phyloP scores from a whole-genome alignment of 108 stramenopile species.

The Skeletonema marinoi region DNA sequence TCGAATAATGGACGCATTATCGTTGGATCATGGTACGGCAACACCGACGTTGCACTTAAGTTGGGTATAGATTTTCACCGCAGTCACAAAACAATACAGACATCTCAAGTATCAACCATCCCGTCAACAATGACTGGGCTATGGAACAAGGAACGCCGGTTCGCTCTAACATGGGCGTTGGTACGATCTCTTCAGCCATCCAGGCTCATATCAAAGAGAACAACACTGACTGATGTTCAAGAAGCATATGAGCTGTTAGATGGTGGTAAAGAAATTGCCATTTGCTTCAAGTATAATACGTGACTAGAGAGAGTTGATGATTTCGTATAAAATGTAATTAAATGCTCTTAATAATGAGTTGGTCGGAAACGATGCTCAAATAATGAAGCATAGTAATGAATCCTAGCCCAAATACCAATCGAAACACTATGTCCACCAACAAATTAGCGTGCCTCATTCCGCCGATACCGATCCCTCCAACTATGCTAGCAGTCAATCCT shows the following conservation, averaged over 20 bases:
- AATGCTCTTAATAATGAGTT: conserved; percentile 33
- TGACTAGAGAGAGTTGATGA: background rate
- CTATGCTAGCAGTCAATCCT: conserved; percentile 10
- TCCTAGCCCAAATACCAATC: conserved; percentile 30
- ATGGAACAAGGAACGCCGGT: conserved; percentile 89
- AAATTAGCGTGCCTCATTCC: conserved; percentile 28
- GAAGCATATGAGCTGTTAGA: conserved; percentile 76
- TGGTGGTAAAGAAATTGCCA: conserved; percentile 65
- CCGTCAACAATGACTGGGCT: conserved; percentile 63
- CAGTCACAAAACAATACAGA: conserved; percentile 81
- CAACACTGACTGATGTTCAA: conserved; percentile 58
- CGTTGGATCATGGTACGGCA: conserved; percentile 92
- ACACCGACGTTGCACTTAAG: conserved; percentile 67
- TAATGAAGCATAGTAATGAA: conserved; percentile 39
- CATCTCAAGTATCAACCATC: conserved; percentile 88
- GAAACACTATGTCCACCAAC: conserved; percentile 22
- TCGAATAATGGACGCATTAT: conserved; percentile 79
- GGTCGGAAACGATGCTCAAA: conserved; percentile 31
- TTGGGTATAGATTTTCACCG: conserved; percentile 93
- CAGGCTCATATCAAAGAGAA: conserved; percentile 63
- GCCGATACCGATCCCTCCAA: conserved; percentile 39
- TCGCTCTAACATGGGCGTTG: conserved; percentile 84
- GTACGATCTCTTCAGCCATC: conserved; percentile 75
- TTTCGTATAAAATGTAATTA: background rate
- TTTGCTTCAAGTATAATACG: conserved; percentile 63